Base-by-base conservation (phyloP, 495 filamentous ascomycete species). In the Hamigera avellanea region DNA sequence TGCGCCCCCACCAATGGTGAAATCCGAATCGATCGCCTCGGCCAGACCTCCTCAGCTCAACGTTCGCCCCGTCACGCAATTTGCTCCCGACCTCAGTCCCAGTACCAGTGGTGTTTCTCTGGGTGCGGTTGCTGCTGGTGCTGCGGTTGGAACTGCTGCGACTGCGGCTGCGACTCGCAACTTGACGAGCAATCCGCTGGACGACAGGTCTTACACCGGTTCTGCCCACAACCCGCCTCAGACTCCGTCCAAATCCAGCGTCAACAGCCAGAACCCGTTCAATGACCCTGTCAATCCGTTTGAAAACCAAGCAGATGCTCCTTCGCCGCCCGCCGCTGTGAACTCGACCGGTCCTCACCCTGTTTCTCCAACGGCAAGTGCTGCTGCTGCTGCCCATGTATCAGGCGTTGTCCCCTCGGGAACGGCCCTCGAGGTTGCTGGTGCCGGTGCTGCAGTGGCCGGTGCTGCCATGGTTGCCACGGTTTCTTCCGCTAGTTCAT, bases 1-100 rank as follows among this genome's bases (percentile, higher is more conserved):
- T 29, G 56, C 57, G 6, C 56, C 59, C 13, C 67, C 59, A 33
- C 38, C 50, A 6, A 35, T 23, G 19, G 32, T 19, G n/a, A 9
- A 17, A 8, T 18, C 39, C 53, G 9, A 52, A 48, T 27, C 43
- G 40, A 6, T 37, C 48, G 14, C 52, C 58, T 41, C 58, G 70
- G 9, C 69, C 66, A 32, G 78, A 77, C 83, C 89, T 2, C 88
- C 91, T 5, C 76, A 78, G 36, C 69, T 96, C 29, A 93, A 86
- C 46, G 70, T 95, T 33, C 80, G 86, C 26, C 91, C 88, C 0
- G 73, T 93, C 21, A 89, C 86, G 37, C 78, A 93, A 48, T 93
- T 96, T 55, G 69, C 81, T 9, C 87, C 87, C 7, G 79, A 74
- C 41, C 64, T 86, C 27, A 57, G 37, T 42, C 48, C 25, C 60